These are phyloP conservation scores for Rhododendron molle DNA, from an alignment of 148 eudicot species.

Conservation along the genomic window DNA sequence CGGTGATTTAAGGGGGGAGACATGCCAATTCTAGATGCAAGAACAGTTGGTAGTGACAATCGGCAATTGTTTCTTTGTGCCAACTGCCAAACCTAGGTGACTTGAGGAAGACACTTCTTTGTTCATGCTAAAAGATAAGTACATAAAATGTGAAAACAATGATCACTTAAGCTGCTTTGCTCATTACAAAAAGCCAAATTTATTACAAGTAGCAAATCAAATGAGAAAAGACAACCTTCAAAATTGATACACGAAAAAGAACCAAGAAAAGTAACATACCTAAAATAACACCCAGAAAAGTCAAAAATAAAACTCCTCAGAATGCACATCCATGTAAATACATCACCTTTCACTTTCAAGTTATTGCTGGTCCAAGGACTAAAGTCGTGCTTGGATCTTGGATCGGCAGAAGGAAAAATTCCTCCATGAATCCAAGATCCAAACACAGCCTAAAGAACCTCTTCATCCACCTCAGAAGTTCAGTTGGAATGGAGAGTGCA, in stretches of 20 bases:
- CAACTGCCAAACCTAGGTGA: not conserved
- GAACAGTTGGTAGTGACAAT: not conserved
- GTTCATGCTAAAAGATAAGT: not conserved
- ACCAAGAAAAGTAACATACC: not conserved
- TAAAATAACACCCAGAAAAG: not conserved
- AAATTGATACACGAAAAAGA: conserved; percentile 2
- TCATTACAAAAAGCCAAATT: not conserved
- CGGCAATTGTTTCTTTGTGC: not conserved
- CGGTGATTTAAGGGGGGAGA: not conserved
- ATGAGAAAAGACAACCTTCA: not conserved
- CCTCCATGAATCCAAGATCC: not conserved
- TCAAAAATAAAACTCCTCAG: not conserved
- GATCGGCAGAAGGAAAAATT: not conserved
- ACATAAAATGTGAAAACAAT: not conserved
- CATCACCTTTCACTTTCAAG: not conserved
- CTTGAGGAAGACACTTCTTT: not conserved
- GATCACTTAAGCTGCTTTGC: not conserved
- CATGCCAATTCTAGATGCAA: not conserved
- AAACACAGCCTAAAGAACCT: not conserved
- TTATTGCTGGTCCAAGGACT: conserved; percentile 4
- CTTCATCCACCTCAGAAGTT: conserved; percentile 7
- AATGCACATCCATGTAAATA: not conserved
- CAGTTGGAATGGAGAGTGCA: not conserved
- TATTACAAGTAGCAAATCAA: not conserved
- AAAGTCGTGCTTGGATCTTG: not conserved